These are phyloP conservation scores for Candida anglica DNA, from an alignment of 805 yeast species.

Conservation along the genomic window DNA sequence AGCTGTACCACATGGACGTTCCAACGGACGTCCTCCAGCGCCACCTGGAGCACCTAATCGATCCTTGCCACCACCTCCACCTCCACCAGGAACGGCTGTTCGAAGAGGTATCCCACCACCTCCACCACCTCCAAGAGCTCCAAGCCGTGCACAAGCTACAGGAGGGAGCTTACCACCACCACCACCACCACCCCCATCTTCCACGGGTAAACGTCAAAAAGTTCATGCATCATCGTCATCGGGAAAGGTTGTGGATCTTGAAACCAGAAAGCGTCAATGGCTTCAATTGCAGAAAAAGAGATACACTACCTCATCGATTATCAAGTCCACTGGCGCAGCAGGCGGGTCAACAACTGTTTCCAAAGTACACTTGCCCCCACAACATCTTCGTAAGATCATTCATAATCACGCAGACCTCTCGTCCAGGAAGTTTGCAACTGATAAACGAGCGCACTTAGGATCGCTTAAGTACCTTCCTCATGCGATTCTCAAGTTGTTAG, in stretches of 20 bases:
- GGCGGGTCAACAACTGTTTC: conserved; percentile 44
- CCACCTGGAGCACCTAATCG: not conserved
- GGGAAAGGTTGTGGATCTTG: not conserved
- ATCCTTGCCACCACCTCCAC: conserved; percentile 27
- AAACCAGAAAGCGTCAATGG: conserved; percentile 51
- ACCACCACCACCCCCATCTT: conserved; percentile 16
- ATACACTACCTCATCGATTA: conserved; percentile 30
- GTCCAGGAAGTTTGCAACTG: conserved; percentile 71
- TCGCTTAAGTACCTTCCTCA: conserved; percentile 95
- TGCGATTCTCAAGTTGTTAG: conserved; percentile 82
- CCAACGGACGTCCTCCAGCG: conserved; percentile 6
- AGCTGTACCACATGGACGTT: conserved; percentile 1
- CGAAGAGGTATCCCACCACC: conserved; percentile 13
- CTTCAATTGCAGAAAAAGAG: conserved; percentile 56
- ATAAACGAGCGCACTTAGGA: conserved; percentile 83
- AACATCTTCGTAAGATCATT: conserved; percentile 82
- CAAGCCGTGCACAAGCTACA: conserved; percentile 3
- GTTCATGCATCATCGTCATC: not conserved
- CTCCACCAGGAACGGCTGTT: conserved; percentile 24
- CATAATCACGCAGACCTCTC: conserved; percentile 83
- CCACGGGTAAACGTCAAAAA: not conserved
- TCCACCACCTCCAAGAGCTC: conserved; percentile 28
- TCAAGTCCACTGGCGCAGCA: conserved; percentile 15
- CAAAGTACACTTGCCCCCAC: conserved; percentile 88
- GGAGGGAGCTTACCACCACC: conserved; percentile 17